A percentile compares a stretch with the other conserved stretches of the same genome.
Conservation (phyloP, 2,329 filamentous ascomycete genomes). For the Epichloe scottii region DNA sequence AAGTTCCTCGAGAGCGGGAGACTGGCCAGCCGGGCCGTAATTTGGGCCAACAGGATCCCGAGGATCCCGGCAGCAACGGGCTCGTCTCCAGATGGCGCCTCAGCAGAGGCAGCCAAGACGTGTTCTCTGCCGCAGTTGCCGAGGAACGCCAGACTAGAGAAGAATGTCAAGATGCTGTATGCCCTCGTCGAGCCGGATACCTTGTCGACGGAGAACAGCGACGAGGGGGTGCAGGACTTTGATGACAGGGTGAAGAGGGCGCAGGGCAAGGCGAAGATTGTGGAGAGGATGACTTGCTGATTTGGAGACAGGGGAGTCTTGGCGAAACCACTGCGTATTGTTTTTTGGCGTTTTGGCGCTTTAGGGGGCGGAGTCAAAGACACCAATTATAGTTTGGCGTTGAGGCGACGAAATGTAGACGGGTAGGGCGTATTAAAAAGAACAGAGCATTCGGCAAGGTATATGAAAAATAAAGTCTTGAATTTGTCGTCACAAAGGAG, state of each 20-base stretch:
- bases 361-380: no score
- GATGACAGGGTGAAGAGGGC: conserved; percentile 81
- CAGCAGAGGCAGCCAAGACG: not conserved
- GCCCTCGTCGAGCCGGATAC: conserved; percentile 68
- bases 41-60: conserved; percentile 69
- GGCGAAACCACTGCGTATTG: not conserved
- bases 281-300: conserved; percentile 53
- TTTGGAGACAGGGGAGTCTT: not conserved
- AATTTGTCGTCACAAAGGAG: not conserved
- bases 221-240: conserved; percentile 82
- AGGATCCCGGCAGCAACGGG: not conserved
- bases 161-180: conserved; percentile 64
- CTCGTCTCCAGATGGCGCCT: conserved; percentile 1
- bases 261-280: conserved; percentile 70
- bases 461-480: not conserved
- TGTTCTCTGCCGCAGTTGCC: conserved; percentile 31
- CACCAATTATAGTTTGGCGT: no score
- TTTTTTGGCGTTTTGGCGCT: not conserved
- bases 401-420: no score
- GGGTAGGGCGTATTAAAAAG: no score
- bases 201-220: conserved; percentile 68
- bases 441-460: no score
- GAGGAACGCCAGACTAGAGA: conserved; percentile 54
- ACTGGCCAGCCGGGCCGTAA: conserved; percentile 61
- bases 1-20: conserved; percentile 76